phyloP scores from a whole-genome alignment of 768 basidiomycete genomes.

The Phaffia tasmanica region DNA sequence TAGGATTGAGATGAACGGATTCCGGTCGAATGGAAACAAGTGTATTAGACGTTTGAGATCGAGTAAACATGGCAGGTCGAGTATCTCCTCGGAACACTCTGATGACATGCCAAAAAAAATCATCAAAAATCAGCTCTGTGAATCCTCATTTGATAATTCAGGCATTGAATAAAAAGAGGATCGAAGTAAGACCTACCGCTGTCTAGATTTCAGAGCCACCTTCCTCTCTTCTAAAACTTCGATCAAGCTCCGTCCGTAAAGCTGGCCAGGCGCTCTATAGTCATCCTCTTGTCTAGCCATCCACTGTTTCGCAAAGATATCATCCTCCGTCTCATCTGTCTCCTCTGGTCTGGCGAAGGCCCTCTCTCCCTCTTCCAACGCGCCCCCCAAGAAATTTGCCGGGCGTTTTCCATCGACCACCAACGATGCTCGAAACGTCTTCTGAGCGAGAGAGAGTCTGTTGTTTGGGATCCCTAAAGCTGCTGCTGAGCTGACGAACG shows the following conservation, averaged over 20 bases:
- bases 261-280: constrained; percentile 19
- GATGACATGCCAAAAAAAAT: not conserved
- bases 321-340: constrained; percentile 20
- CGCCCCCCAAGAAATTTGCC: constrained; percentile 19
- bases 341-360: constrained; percentile 7
- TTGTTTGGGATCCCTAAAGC: constrained; percentile 9
- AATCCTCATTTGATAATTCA: not conserved
- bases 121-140: not conserved
- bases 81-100: constrained; percentile 22
- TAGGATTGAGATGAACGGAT: constrained; percentile 19
- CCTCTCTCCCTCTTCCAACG: constrained; percentile 21
- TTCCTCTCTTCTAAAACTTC: constrained; percentile 24
- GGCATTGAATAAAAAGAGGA: not conserved
- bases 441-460: constrained; percentile 20
- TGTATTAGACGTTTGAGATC: constrained; percentile 9
- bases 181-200: constrained; percentile 12
- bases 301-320: not conserved
- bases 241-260: constrained; percentile 27
- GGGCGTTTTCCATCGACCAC: constrained; percentile 25
- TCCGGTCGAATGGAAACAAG: constrained; percentile 5
- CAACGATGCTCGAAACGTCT: constrained; percentile 24
- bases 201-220: constrained; percentile 12
- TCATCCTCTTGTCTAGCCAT: constrained; percentile 12
- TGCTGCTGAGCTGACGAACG: constrained; percentile 17
- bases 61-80: constrained; percentile 25